A percentile compares a stretch with the other conserved stretches of the same genome.
phyloP scores from a whole-genome alignment of 768 basidiomycete species.

The Agaricus blazei region DNA sequence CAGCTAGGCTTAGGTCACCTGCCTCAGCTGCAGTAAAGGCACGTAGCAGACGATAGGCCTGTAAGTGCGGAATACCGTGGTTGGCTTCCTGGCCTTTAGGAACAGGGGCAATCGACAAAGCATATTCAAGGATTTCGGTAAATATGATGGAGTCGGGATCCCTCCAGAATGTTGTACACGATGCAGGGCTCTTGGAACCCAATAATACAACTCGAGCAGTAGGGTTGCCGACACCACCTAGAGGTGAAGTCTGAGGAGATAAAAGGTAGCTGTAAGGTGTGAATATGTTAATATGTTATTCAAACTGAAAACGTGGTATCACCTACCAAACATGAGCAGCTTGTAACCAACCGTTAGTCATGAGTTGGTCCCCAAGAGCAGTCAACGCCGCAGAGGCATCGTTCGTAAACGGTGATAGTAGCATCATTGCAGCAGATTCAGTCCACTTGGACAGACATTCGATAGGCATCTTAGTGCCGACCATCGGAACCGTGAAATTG shows the following conservation, averaged over 20 bases:
- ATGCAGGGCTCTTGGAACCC: conserved; percentile 59
- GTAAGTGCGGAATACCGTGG: conserved; percentile 76
- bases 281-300: not conserved
- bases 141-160: conserved; percentile 77
- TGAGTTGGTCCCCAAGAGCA: conserved; percentile 80
- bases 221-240: conserved; percentile 67
- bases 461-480: conserved; percentile 43
- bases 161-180: conserved; percentile 45
- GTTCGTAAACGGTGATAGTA: conserved; percentile 60
- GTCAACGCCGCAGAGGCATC: conserved; percentile 76
- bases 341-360: conserved; percentile 64
- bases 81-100: conserved; percentile 86
- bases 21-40: conserved; percentile 75
- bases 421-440: conserved; percentile 79
- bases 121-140: conserved; percentile 91
- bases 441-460: conserved; percentile 76
- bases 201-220: conserved; percentile 66
- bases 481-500: conserved; percentile 45
- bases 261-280: conserved; percentile 66
- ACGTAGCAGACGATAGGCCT: conserved; percentile 81
- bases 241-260: conserved; percentile 71
- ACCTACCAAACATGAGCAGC: conserved; percentile 91
- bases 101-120: conserved; percentile 65
- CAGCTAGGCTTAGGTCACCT: conserved; percentile 74
- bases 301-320: not conserved